Evolutionary conservation across 2,329 filamentous ascomycete species (phyloP).

Genomic region (Aspergillus neotritici): DNA sequence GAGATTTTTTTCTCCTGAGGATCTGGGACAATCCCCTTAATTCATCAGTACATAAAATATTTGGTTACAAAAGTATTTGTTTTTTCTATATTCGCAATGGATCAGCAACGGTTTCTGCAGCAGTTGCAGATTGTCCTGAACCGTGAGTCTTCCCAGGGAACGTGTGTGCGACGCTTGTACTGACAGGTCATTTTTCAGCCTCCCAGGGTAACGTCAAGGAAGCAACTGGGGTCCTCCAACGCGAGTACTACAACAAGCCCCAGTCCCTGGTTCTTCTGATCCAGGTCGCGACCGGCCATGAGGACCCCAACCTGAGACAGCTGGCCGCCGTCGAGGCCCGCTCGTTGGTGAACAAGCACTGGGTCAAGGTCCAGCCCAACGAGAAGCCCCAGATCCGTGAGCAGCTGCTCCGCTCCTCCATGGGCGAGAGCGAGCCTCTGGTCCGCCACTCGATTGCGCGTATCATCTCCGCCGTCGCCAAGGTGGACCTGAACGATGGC

Average conservation of each 20-base stretch:
- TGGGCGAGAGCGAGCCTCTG: constrained; percentile 70
- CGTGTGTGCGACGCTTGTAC: constrained; percentile 1
- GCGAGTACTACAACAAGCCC: constrained; percentile 84
- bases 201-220: constrained; percentile 85
- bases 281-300: constrained; percentile 78
- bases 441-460: constrained; percentile 83
- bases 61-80: constrained; percentile 4
- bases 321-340: constrained; percentile 85
- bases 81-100: constrained; percentile 49
- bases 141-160: constrained; percentile 54
- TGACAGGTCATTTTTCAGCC: constrained; percentile 49
- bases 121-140: constrained; percentile 83
- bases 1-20: constrained; percentile 4
- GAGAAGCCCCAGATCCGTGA: constrained; percentile 77
- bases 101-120: constrained; percentile 76
- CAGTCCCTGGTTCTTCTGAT: constrained; percentile 79
- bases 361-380: constrained; percentile 64
- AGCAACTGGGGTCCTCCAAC: constrained; percentile 83
- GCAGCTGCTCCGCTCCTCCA: constrained; percentile 74
- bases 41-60: constrained; percentile 5
- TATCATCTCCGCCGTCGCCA: constrained; percentile 79
- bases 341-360: constrained; percentile 78
- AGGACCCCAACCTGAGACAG: constrained; percentile 68
- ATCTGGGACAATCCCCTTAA: constrained; percentile 13
- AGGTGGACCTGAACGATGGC: constrained; percentile 77